Base-by-base conservation (phyloP, 345 rosid species). In the Mallotus nudiflorus region DNA sequence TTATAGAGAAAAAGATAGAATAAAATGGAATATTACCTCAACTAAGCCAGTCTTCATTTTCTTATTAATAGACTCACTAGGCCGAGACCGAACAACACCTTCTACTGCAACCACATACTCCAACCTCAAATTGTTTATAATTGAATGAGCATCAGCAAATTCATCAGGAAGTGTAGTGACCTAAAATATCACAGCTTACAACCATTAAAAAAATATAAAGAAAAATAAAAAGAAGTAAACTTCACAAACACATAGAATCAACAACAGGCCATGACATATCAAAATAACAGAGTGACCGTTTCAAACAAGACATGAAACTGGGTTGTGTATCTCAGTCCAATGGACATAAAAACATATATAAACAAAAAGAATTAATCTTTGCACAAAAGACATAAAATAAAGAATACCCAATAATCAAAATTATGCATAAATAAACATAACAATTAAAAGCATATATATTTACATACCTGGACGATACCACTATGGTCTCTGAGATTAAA, bases 401-500 rank as follows among this genome's bases (percentile, higher is more conserved):
- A 48, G 6, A 48, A 33, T 33, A 33, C 6, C 37, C 37, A 33
- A 33, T 33, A 33, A 33, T 33, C 6, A 2, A 6, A 33, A 33
- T 6, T 3, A 6, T 6, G 20, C 16, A 28, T 37, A 11, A 4
- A 35, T 19, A 59, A 9, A 11, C 9, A 14, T 8, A 44, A 2
- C 6, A 2, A 33, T 33, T 33, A 3, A 33, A 33, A 6, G 6
- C 3, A 2, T 33, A 33, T 6, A 33, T 33, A 27, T 13, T 33
- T 6, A 28, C 44, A 46, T 44, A 90, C 98, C 97, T 95, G 97
- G 35, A 95, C 88, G 73, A 87, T 84, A 71, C 99, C 99, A 46
- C 97, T 82, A 74, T 95, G 97, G 86, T 95, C 99, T 82, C 99
- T 83, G 70, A 95, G 93, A 68, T 89, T 95, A 78, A 95, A 80